Evolutionary conservation across 2,329 filamentous ascomycete species (phyloP).

Genomic region (Phaeosphaeria sp.): DNA sequence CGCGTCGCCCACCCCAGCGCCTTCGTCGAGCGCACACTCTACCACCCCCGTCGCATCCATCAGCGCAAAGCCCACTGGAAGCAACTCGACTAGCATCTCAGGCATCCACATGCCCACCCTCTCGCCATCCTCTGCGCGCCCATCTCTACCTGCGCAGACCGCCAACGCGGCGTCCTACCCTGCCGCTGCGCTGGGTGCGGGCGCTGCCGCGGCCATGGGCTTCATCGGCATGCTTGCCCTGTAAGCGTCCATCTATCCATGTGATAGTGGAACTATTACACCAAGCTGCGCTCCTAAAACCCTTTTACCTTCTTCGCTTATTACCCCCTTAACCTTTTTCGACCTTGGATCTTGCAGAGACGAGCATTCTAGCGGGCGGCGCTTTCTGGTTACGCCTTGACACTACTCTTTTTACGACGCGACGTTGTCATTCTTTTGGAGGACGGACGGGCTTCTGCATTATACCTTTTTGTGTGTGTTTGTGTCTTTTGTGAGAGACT

Average conservation of each 20-base stretch:
- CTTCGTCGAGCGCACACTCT: slow-evolving; percentile 9
- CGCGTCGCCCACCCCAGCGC: slow-evolving; percentile 22
- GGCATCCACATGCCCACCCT: slow-evolving; percentile 34
- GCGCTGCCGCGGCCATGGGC: slow-evolving; percentile 50
- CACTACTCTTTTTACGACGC: slow-evolving; percentile 43
- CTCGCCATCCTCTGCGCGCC: slow-evolving; percentile 9
- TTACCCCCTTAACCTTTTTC: background rate
- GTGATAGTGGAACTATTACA: background rate
- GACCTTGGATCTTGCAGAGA: slow-evolving; percentile 7
- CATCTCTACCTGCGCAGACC: slow-evolving; percentile 17
- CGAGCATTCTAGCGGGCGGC: slow-evolving; percentile 27
- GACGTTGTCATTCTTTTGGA: slow-evolving; percentile 40
- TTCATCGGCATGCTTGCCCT: slow-evolving; percentile 53
- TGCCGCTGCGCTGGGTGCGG: slow-evolving; percentile 48
- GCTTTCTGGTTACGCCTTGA: slow-evolving; percentile 29
- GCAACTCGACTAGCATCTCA: slow-evolving; percentile 26
- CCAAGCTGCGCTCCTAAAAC: background rate
- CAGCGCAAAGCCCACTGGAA: slow-evolving; percentile 23
- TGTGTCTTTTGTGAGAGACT: slow-evolving; percentile 3
- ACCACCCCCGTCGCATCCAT: slow-evolving; percentile 16
- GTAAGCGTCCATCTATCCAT: slow-evolving; percentile 32
- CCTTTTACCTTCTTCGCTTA: background rate
- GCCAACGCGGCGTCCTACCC: slow-evolving; percentile 45
- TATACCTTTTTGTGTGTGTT: slow-evolving; percentile 22
- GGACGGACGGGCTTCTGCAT: slow-evolving; percentile 14